Conservation (phyloP, 768 basidiomycete species). For the Hypholoma fasciculare region DNA sequence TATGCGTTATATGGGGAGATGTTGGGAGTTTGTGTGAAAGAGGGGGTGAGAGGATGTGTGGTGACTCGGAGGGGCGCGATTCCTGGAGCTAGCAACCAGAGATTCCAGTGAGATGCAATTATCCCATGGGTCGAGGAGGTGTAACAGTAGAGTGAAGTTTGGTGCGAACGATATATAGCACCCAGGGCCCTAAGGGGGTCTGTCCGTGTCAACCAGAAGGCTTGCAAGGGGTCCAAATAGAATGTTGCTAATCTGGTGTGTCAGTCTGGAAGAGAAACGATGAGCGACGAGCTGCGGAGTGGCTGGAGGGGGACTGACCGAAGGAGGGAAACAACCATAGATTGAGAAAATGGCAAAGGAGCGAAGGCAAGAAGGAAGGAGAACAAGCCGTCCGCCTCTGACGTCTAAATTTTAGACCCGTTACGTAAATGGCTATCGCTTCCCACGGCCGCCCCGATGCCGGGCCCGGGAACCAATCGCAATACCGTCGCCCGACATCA, state of each 20-base stretch:
- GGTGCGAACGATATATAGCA: constrained; percentile 17
- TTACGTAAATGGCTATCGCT: constrained; percentile 7
- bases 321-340: constrained; percentile 52
- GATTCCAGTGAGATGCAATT: constrained; percentile 40
- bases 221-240: constrained; percentile 62
- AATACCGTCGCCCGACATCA: constrained; percentile 5
- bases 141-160: constrained; percentile 11
- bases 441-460: constrained; percentile 6
- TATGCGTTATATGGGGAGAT: constrained; percentile 6
- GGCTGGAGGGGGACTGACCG: constrained; percentile 24
- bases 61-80: constrained; percentile 15
- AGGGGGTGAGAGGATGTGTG: constrained; percentile 24
- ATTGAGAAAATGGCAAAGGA: constrained; percentile 31
- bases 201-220: constrained; percentile 66
- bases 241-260: constrained; percentile 54
- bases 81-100: constrained; percentile 36
- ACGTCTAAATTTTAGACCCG: constrained; percentile 8
- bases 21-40: constrained; percentile 13
- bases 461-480: constrained; percentile 11
- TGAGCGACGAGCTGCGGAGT: constrained; percentile 8
- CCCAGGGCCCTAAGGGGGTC: constrained; percentile 66
- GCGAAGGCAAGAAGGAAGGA: constrained; percentile 21
- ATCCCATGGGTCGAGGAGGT: constrained; percentile 51
- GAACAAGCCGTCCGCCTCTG: constrained; percentile 15
- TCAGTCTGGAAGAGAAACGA: constrained; percentile 34